Conservation (phyloP, 169 alveolate species). For the Babesia sp. region DNA sequence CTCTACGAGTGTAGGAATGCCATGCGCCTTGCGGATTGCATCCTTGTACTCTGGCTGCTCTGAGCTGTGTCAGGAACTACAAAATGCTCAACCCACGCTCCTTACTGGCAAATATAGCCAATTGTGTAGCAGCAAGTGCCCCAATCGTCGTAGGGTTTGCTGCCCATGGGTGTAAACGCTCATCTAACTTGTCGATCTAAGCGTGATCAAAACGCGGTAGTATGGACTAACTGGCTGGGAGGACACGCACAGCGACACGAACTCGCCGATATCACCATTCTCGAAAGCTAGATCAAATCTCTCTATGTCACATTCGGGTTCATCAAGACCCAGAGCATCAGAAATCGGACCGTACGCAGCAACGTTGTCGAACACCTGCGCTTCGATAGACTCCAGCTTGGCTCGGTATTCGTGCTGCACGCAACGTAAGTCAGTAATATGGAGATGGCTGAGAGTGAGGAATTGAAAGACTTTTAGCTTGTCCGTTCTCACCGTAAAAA, state of each 20-base stretch:
- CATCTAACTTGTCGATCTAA: slow-evolving; percentile 84
- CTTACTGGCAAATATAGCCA: slow-evolving; percentile 89
- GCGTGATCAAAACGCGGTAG: not conserved
- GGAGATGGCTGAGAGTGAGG: not conserved
- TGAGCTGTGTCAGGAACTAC: slow-evolving; percentile 14
- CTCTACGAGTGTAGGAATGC: slow-evolving; percentile 60
- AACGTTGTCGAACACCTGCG: slow-evolving; percentile 56
- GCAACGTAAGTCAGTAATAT: not conserved
- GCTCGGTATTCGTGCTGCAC: slow-evolving; percentile 42
- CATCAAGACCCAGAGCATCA: slow-evolving; percentile 63
- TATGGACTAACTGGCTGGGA: slow-evolving; percentile 38
- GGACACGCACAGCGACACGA: slow-evolving; percentile 59
- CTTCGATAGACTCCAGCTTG: slow-evolving; percentile 46
- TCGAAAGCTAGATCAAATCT: slow-evolving; percentile 61
- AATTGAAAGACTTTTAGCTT: not conserved
- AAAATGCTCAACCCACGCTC: slow-evolving; percentile 46
- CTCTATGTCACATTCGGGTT: slow-evolving; percentile 49
- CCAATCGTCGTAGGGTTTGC: slow-evolving; percentile 93
- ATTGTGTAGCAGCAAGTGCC: slow-evolving; percentile 92
- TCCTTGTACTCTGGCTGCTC: slow-evolving; percentile 60
- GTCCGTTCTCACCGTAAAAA: not conserved
- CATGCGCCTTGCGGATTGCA: slow-evolving; percentile 56
- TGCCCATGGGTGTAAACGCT: slow-evolving; percentile 93
- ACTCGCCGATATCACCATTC: slow-evolving; percentile 47
- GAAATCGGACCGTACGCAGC: slow-evolving; percentile 65